These are phyloP conservation scores for Cerioporus squamosus DNA, from an alignment of 1,284 basidiomycete genomes.

Conservation along the genomic window DNA sequence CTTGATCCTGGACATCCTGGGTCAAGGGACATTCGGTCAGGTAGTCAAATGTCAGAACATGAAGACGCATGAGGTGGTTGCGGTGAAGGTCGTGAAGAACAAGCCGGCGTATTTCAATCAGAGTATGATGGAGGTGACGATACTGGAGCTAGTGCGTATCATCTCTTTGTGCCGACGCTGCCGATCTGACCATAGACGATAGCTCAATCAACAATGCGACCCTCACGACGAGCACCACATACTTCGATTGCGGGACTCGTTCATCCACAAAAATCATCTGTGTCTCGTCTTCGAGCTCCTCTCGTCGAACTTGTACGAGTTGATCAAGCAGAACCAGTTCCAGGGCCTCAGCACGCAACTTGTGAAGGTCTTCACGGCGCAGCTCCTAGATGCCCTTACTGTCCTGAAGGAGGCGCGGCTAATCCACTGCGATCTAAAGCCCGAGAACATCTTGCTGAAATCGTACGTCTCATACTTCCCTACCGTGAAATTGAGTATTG, in stretches of 20 bases:
- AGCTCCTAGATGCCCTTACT: slow-evolving; percentile 90
- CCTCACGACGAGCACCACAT: slow-evolving; percentile 97
- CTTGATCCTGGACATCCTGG: slow-evolving; percentile 96
- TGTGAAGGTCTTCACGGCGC: slow-evolving; percentile 97
- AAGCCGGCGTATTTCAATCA: slow-evolving; percentile 99
- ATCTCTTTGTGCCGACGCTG: neutral
- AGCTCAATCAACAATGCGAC: slow-evolving; percentile 94
- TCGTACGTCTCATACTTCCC: slow-evolving; percentile 62
- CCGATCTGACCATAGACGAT: slow-evolving; percentile 8
- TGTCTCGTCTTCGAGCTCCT: slow-evolving; percentile 98
- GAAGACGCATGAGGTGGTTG: slow-evolving; percentile 98
- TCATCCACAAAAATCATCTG: slow-evolving; percentile 95
- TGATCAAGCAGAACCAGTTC: slow-evolving; percentile 99
- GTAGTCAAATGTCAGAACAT: slow-evolving; percentile 99
- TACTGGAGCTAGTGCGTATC: slow-evolving; percentile 84
- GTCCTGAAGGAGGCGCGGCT: slow-evolving; percentile 94
- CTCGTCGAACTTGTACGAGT: slow-evolving; percentile 97
- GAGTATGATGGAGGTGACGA: slow-evolving; percentile 99
- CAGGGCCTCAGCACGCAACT: slow-evolving; percentile 95
- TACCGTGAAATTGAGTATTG: slow-evolving; percentile 2
- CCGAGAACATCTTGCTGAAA: slow-evolving; percentile 94
- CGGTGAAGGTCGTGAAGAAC: slow-evolving; percentile 99
- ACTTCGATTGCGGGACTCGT: slow-evolving; percentile 92
- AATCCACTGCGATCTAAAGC: slow-evolving; percentile 98
- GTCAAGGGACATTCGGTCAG: slow-evolving; percentile 98